Conservation (phyloP, 164 flowering plant species). For the Magnolia officinalis region DNA sequence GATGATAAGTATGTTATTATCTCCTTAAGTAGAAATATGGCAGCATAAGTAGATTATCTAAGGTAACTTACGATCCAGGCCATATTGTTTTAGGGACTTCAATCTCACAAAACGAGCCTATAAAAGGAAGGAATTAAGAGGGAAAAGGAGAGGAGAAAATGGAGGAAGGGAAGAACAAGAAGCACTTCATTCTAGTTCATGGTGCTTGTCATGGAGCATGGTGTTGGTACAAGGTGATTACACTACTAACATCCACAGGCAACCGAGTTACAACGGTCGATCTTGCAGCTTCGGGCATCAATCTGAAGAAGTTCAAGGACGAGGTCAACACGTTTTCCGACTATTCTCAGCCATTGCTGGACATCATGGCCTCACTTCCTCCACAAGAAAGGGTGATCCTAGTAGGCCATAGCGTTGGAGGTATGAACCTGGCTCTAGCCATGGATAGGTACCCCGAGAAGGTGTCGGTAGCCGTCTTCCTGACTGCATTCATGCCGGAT, state of each 20-base stretch:
- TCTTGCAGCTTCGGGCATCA: conserved; percentile 38
- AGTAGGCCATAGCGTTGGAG: conserved; percentile 47
- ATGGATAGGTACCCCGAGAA: conserved; percentile 40
- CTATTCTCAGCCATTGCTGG: conserved; percentile 35
- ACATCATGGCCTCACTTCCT: conserved; percentile 30
- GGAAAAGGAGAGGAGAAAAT: too few relatives aligned
- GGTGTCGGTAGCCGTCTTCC: conserved; percentile 32
- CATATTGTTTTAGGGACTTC: too few relatives aligned
- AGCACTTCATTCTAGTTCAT: conserved; percentile 56
- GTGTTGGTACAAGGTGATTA: conserved; percentile 51
- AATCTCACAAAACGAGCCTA: not conserved
- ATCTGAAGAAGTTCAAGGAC: conserved; percentile 15
- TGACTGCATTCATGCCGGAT: conserved; percentile 40
- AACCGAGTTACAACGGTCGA: conserved; percentile 41
- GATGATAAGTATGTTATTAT: too few relatives aligned
- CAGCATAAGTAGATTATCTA: too few relatives aligned
- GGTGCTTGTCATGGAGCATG: conserved; percentile 61
- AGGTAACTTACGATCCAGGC: too few relatives aligned
- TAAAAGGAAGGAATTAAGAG: not conserved
- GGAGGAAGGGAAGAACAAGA: not conserved
- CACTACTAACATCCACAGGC: conserved; percentile 32
- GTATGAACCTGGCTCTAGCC: conserved; percentile 30
- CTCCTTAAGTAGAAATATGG: too few relatives aligned
- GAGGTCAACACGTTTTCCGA: conserved; percentile 15
- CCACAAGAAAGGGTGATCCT: conserved; percentile 31